Percentiles rank a stretch among this genome's conserved stretches.
Conservation (phyloP, 2,329 filamentous ascomycete genomes). For the Thielaviopsis ethacetica region DNA sequence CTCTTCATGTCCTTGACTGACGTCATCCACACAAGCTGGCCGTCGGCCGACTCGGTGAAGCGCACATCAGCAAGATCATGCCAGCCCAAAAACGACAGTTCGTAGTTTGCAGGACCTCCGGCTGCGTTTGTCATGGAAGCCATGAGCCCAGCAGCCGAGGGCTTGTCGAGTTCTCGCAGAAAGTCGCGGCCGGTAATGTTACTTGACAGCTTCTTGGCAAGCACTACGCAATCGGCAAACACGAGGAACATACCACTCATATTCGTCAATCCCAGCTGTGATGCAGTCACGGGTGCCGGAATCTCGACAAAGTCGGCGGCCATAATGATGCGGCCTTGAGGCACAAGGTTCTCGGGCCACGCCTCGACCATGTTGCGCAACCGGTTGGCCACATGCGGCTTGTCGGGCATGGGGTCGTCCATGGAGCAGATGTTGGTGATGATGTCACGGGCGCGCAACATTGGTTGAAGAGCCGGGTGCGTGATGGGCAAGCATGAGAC, state of each 20-base stretch:
- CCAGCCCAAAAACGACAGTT: constrained; percentile 62
- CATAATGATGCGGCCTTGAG: constrained; percentile 62
- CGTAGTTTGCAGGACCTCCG: constrained; percentile 44
- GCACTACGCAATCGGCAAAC: constrained; percentile 66
- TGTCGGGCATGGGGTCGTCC: constrained; percentile 54
- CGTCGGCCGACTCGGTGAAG: constrained; percentile 54
- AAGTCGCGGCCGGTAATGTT: constrained; percentile 59
- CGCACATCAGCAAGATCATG: constrained; percentile 52
- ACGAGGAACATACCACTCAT: constrained; percentile 56
- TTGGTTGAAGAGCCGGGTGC: constrained; percentile 65
- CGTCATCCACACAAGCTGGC: constrained; percentile 50
- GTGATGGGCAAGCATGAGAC: constrained; percentile 68
- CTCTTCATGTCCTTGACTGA: constrained; percentile 43
- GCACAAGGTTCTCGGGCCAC: constrained; percentile 58
- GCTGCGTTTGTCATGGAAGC: constrained; percentile 47
- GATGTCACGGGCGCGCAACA: constrained; percentile 81
- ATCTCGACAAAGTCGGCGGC: constrained; percentile 70
- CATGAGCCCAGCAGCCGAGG: constrained; percentile 46
- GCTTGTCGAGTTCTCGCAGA: constrained; percentile 71
- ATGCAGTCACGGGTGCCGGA: constrained; percentile 44
- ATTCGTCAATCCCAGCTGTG: constrained; percentile 15
- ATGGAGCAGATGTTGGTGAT: constrained; percentile 94
- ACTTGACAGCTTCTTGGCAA: constrained; percentile 54
- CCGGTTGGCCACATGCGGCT: constrained; percentile 56
- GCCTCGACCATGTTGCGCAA: constrained; percentile 60